phyloP scores from a whole-genome alignment of 1,139 yeast species.

The Blastobotrys petasosporus region DNA sequence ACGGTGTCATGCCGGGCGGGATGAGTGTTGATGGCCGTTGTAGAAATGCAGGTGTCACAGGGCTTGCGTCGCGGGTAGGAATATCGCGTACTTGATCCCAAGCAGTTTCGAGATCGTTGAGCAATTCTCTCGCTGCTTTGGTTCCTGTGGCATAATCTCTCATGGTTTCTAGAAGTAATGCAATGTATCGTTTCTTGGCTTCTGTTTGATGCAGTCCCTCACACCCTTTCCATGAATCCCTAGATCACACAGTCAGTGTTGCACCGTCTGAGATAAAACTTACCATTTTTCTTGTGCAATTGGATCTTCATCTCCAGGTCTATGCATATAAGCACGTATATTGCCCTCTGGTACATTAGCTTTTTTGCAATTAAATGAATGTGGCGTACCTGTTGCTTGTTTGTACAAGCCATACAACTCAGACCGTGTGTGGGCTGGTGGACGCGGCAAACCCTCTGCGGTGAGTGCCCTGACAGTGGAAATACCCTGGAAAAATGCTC shows the following conservation, averaged over 20 bases:
- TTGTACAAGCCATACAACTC: constrained; percentile 75
- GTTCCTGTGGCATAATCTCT: constrained; percentile 62
- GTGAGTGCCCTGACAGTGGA: constrained; percentile 71
- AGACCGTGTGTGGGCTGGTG: constrained; percentile 68
- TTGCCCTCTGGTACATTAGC: constrained; percentile 79
- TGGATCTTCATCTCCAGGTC: constrained; percentile 5
- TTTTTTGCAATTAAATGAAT: neutral
- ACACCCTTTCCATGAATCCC: constrained; percentile 75
- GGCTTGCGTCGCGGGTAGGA: constrained; percentile 3
- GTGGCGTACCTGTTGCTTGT: constrained; percentile 62
- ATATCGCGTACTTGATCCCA: constrained; percentile 72
- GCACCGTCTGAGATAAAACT: neutral
- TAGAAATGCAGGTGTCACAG: neutral
- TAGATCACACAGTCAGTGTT: no score
- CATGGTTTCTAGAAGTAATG: constrained; percentile 63
- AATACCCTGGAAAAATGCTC: constrained; percentile 76
- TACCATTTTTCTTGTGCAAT: constrained; percentile 7
- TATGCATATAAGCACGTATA: constrained; percentile 43
- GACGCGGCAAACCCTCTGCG: constrained; percentile 66
- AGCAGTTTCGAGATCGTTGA: constrained; percentile 59
- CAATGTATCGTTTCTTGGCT: constrained; percentile 67
- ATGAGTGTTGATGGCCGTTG: no score
- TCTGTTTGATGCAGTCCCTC: constrained; percentile 65
- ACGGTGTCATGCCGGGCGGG: neutral
- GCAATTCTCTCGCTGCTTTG: constrained; percentile 58